Percentiles rank a stretch among this genome's conserved stretches.
Evolutionary conservation across 192 early-diverging fungal species (phyloP).

Genomic region (Mortierella alpina): DNA sequence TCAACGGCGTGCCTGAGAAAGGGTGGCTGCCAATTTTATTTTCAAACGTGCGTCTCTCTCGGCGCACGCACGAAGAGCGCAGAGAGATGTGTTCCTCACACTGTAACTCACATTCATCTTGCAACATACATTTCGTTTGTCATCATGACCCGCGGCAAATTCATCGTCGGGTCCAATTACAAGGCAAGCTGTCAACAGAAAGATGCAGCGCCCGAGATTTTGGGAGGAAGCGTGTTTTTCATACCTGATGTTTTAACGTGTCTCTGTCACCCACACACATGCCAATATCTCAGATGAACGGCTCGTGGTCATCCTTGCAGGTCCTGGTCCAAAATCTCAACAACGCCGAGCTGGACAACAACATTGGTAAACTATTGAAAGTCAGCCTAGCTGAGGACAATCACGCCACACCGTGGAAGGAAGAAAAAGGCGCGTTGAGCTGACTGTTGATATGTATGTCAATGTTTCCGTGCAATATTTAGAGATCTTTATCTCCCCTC

Average conservation of each 20-base stretch:
- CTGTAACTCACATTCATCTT: no score
- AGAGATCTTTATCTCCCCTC: constrained; percentile 97
- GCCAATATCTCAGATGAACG: constrained; percentile 85
- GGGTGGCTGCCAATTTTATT: no score
- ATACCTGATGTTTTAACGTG: neutral
- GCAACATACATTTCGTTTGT: no score
- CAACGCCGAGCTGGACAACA: constrained; percentile 60
- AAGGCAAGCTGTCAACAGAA: constrained; percentile 82
- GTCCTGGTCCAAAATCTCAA: constrained; percentile 81
- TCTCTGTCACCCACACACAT: neutral
- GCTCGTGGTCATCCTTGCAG: constrained; percentile 73
- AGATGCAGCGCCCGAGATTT: neutral
- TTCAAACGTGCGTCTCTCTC: no score
- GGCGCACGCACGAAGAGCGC: no score
- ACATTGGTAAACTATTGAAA: constrained; percentile 67
- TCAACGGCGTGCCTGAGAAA: no score
- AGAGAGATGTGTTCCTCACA: no score
- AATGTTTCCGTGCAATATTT: constrained; percentile 2
- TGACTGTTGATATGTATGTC: neutral
- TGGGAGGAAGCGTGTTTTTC: neutral
- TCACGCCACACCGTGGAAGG: neutral
- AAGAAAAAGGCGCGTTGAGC: no score
- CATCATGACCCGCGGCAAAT: constrained; percentile 72
- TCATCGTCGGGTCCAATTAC: constrained; percentile 90
- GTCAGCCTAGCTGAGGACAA: neutral